phyloP scores from a whole-genome alignment of 495 filamentous ascomycete species.

The Daldinia concentrica region DNA sequence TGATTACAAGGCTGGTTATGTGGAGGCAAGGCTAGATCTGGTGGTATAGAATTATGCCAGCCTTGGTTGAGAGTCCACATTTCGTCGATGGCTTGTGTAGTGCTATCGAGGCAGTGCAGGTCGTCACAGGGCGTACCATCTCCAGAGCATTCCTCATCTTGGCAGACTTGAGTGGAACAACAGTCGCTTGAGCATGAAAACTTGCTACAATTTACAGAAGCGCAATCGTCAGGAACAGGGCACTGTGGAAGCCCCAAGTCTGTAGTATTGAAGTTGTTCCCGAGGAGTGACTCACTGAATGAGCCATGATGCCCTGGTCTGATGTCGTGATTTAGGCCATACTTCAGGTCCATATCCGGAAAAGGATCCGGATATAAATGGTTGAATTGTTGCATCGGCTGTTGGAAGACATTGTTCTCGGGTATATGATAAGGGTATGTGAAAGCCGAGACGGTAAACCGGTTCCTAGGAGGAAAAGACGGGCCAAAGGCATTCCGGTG shows the following conservation, averaged over 20 bases:
- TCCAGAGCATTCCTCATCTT: constrained; percentile 39
- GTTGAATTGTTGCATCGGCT: not conserved
- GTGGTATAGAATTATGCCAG: constrained; percentile 20
- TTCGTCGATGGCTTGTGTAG: constrained; percentile 19
- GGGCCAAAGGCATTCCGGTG: constrained; percentile 13
- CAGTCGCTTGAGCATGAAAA: constrained; percentile 43
- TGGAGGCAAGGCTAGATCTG: not conserved
- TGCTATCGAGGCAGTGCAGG: constrained; percentile 33
- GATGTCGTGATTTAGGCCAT: constrained; percentile 13
- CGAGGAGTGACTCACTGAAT: constrained; percentile 22
- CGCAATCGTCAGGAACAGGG: constrained; percentile 35
- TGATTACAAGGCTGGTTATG: constrained; percentile 43
- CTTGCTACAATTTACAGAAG: constrained; percentile 38
- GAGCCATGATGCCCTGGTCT: constrained; percentile 18
- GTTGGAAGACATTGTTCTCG: constrained; percentile 21
- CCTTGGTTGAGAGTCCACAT: constrained; percentile 25
- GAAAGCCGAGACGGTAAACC: constrained; percentile 8
- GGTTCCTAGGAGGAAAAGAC: constrained; percentile 13
- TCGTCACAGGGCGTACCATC: constrained; percentile 42
- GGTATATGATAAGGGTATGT: constrained; percentile 17
- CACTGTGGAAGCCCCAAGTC: constrained; percentile 25
- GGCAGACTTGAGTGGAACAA: constrained; percentile 39
- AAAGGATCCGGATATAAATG: constrained; percentile 17
- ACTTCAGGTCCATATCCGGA: constrained; percentile 16
- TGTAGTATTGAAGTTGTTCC: constrained; percentile 30